These are phyloP conservation scores for Aspergillus nidulans DNA, from an alignment of 495 filamentous ascomycete genomes.

Conservation along the genomic window DNA sequence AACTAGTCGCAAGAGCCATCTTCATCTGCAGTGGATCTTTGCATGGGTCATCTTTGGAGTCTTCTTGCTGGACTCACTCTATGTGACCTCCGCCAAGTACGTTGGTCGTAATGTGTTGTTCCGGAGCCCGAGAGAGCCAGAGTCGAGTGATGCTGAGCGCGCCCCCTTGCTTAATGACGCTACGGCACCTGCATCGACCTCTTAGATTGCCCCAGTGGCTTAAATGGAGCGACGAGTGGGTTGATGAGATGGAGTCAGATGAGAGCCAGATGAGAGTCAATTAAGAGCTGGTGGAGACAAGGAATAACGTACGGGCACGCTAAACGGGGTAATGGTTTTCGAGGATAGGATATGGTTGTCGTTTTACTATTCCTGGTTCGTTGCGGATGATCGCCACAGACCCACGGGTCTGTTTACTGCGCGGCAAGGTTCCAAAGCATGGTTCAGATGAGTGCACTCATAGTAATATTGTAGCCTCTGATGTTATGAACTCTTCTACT, in stretches of 20 bases:
- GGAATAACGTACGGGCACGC: not conserved
- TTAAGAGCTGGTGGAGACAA: not conserved
- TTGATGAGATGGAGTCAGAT: not conserved
- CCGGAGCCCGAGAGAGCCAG: conserved; percentile 32
- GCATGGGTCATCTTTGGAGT: conserved; percentile 77
- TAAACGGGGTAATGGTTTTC: too few relatives aligned
- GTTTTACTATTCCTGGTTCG: not conserved
- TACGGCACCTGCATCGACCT: conserved; percentile 8
- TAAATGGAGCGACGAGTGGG: not conserved
- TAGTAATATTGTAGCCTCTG: not conserved
- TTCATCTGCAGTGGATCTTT: conserved; percentile 88
- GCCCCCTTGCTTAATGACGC: conserved; percentile 39
- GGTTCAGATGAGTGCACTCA: too few relatives aligned
- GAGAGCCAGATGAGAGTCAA: not conserved
- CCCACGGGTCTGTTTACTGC: not conserved
- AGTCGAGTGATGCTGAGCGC: conserved; percentile 36
- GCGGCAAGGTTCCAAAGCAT: too few relatives aligned
- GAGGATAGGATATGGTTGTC: not conserved
- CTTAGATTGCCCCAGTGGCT: not conserved
- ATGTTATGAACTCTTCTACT: too few relatives aligned
- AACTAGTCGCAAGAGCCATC: conserved; percentile 57
- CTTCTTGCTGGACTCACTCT: conserved; percentile 60
- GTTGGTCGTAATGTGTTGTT: conserved; percentile 49
- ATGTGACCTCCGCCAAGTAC: conserved; percentile 61
- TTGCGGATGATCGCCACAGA: conserved; percentile 1